These are phyloP conservation scores for Naganishia friedmannii DNA, from an alignment of 768 basidiomycete species.

Conservation along the genomic window DNA sequence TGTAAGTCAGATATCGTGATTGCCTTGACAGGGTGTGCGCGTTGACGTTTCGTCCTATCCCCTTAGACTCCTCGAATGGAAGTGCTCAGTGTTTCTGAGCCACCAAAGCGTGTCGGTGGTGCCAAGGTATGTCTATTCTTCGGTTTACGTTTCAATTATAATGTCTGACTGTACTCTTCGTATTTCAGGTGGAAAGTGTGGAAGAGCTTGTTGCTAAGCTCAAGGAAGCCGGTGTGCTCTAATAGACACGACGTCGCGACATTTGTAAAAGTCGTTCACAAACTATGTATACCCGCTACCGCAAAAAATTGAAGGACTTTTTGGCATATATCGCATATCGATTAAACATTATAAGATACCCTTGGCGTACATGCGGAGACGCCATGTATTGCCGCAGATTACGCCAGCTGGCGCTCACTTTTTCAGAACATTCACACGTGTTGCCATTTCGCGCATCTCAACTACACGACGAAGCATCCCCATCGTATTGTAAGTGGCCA, in stretches of 20 bases:
- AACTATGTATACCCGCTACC: neutral
- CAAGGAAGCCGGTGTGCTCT: constrained; percentile 71
- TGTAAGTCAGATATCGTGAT: constrained; percentile 36
- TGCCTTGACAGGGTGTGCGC: neutral
- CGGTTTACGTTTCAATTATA: neutral
- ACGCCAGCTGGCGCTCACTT: too few relatives aligned
- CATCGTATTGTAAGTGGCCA: neutral
- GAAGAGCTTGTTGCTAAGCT: constrained; percentile 86
- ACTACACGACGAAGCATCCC: neutral
- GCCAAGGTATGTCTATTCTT: constrained; percentile 63
- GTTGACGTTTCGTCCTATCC: neutral
- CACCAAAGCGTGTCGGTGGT: constrained; percentile 84
- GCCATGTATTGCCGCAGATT: too few relatives aligned
- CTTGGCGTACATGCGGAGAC: too few relatives aligned
- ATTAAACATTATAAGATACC: too few relatives aligned
- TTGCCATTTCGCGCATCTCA: neutral
- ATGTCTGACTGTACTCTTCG: neutral
- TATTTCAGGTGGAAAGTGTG: constrained; percentile 66
- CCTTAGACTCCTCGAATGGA: constrained; percentile 67
- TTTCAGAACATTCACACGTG: too few relatives aligned
- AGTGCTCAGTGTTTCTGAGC: constrained; percentile 82
- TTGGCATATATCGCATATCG: too few relatives aligned
- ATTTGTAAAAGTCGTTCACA: neutral
- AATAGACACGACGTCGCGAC: neutral
- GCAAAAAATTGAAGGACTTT: neutral